A percentile compares a stretch with the other conserved stretches of the same genome.
Conservation (phyloP, 306 rosid species). For the Glycine latifolia region DNA sequence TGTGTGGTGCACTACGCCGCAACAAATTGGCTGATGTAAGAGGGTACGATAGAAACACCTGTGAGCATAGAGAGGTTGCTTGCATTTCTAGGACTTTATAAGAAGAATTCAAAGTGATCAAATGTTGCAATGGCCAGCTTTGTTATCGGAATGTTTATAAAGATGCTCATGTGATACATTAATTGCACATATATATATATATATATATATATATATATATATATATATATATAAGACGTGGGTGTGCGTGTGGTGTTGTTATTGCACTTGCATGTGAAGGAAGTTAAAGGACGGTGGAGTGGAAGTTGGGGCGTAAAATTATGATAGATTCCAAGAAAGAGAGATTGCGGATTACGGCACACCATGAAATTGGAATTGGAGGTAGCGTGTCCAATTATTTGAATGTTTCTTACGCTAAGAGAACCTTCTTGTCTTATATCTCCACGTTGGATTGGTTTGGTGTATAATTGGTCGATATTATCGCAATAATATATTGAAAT, state of each 20-base stretch:
- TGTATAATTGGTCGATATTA: neutral
- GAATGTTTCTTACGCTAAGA: constrained; percentile 36
- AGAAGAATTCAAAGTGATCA: too few species aligned
- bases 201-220: neutral
- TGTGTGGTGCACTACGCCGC: constrained; percentile 9
- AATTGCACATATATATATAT: neutral
- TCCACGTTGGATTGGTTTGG: constrained; percentile 35
- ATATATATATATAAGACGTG: neutral
- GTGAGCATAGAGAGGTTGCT: constrained; percentile 32
- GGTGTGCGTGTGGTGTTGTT: neutral
- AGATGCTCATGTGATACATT: neutral
- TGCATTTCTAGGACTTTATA: constrained; percentile 16
- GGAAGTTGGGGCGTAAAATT: constrained; percentile 20
- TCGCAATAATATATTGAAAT: too few species aligned
- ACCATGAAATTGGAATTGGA: neutral
- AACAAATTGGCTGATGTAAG: neutral
- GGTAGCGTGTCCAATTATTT: constrained; percentile 14
- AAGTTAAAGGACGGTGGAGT: constrained; percentile 41
- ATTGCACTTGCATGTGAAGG: constrained; percentile 1
- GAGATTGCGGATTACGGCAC: constrained; percentile 40
- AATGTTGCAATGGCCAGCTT: neutral
- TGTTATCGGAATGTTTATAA: neutral
- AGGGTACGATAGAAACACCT: neutral
- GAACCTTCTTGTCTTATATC: constrained; percentile 38
- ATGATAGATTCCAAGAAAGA: constrained; percentile 41